phyloP scores from a whole-genome alignment of 1,284 basidiomycete species.

The Malassezia sp. region DNA sequence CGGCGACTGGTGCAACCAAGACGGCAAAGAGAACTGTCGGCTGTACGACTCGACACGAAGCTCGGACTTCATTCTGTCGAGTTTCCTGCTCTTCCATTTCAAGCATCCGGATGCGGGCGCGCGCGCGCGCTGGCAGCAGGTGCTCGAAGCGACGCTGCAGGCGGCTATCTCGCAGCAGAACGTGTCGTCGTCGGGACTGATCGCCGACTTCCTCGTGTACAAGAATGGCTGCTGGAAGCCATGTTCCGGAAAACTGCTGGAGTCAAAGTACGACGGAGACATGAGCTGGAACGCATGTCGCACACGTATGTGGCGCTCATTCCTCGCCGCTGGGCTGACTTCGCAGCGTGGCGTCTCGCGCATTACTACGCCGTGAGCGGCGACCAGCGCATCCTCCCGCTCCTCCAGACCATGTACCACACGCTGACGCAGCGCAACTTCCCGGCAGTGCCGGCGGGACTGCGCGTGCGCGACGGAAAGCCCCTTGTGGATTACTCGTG shows the following conservation, averaged over 20 bases:
- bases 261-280: slow-evolving; percentile 29
- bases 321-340: too few relatives aligned
- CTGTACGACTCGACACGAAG: slow-evolving; percentile 32
- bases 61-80: slow-evolving; percentile 31
- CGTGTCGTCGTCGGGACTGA: slow-evolving; percentile 16
- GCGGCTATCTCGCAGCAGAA: slow-evolving; percentile 14
- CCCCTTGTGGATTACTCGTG: slow-evolving; percentile 26
- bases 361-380: slow-evolving; percentile 33
- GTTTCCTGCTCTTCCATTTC: slow-evolving; percentile 25
- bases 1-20: slow-evolving; percentile 35
- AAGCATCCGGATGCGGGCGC: slow-evolving; percentile 18
- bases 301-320: slow-evolving; percentile 21
- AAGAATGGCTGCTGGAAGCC: slow-evolving; percentile 20
- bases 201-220: slow-evolving; percentile 31
- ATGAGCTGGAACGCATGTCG: slow-evolving; percentile 40
- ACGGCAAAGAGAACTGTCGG: slow-evolving; percentile 15
- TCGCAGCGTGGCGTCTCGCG: slow-evolving; percentile 28
- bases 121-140: slow-evolving; percentile 23
- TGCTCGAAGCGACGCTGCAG: slow-evolving; percentile 23
- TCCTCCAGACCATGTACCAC: slow-evolving; percentile 24
- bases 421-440: slow-evolving; percentile 19
- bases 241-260: slow-evolving; percentile 23
- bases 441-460: slow-evolving; percentile 30
- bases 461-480: slow-evolving; percentile 17
- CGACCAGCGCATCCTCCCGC: slow-evolving; percentile 25